Base-by-base conservation (phyloP, 2,329 filamentous ascomycete species). In the Chrysosphaeria jannelii region DNA sequence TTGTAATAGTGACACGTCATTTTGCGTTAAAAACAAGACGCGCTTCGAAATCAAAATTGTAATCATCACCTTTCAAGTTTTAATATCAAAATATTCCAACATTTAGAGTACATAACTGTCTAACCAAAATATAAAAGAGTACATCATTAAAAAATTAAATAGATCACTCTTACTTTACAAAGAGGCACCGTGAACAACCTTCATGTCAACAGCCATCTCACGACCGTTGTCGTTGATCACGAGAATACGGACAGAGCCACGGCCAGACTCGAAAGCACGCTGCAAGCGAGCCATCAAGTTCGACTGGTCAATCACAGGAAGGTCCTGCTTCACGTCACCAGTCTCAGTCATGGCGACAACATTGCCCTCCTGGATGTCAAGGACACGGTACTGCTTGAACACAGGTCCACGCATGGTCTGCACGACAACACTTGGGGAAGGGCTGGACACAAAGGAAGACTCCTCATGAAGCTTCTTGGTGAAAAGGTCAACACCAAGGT, bases 361-460 rank as follows among this genome's bases (percentile, higher is more conserved):
- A 44, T 30, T 6, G 38, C 61, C 79, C 35, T 89, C 74, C 48
- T 78, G 68, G 48, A 97, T 70, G 57, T 97, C 85, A 31, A 97
- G 70, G 45, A 97, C 81, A 43, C 85, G 79, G 70, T 97, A 97
- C 63, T 93, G 85, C 76, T 93, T 93, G 76, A 93, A 91, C 56
- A 93, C 67, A 33, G 85, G 85, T 39, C 81, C 85, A 36, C 89
- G 72, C 78, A 97, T 93, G 56, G 81, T 93, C 70, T 97, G 85
- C 41, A 97, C 81, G 33, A 93, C 66, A 30, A 97, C 85, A 37
- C 75, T 90, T 37, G 81, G 81, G 35, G 72, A 75, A 34, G 85
- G 85, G 70, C 89, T 88, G 52, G 75, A 79, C 54, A 93, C 67
- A 55, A 90, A 91, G 40, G 71, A 81, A 27, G 76, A 90, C 69